These are phyloP conservation scores for Trametes gibbosa DNA, from an alignment of 768 basidiomycete species.

Conservation along the genomic window DNA sequence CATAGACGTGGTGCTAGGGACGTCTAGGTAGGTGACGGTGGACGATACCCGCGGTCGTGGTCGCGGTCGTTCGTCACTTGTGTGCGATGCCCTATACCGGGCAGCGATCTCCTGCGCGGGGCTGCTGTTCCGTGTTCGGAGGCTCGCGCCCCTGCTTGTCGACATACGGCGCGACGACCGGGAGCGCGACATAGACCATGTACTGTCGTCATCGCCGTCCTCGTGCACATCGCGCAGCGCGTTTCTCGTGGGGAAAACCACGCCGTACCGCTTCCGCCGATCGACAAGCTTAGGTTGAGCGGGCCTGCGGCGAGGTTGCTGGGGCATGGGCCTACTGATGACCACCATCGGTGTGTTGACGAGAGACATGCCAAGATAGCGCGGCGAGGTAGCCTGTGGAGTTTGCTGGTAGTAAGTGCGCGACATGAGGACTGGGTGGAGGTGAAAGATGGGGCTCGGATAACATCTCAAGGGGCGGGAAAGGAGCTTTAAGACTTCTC, in stretches of 20 bases:
- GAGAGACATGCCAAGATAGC: conserved; percentile 15
- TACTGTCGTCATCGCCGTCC: conserved; percentile 17
- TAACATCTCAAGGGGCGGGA: conserved; percentile 3
- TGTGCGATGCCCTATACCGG: conserved; percentile 17
- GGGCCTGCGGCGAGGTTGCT: conserved; percentile 5
- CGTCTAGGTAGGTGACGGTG: conserved; percentile 9
- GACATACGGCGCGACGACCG: conserved; percentile 9
- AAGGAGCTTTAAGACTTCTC: neutral
- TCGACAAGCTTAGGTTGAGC: neutral
- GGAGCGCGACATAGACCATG: conserved; percentile 20
- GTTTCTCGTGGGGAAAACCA: conserved; percentile 5
- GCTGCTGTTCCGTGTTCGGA: conserved; percentile 14
- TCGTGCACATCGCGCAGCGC: conserved; percentile 1
- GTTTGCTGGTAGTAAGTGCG: conserved; percentile 5
- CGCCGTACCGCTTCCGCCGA: conserved; percentile 10
- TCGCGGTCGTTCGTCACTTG: neutral
- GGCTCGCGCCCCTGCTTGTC: neutral
- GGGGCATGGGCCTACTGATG: conserved; percentile 17
- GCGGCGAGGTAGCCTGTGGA: conserved; percentile 1
- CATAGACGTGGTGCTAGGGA: conserved; percentile 5
- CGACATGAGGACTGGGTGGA: conserved; percentile 4
- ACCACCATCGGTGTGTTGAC: conserved; percentile 13
- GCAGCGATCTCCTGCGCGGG: conserved; percentile 20
- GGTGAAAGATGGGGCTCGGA: conserved; percentile 4
- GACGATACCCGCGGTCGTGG: conserved; percentile 2